Evolutionary conservation across 2,329 filamentous ascomycete genomes (phyloP).

Genomic region (Verruconis gallopava): DNA sequence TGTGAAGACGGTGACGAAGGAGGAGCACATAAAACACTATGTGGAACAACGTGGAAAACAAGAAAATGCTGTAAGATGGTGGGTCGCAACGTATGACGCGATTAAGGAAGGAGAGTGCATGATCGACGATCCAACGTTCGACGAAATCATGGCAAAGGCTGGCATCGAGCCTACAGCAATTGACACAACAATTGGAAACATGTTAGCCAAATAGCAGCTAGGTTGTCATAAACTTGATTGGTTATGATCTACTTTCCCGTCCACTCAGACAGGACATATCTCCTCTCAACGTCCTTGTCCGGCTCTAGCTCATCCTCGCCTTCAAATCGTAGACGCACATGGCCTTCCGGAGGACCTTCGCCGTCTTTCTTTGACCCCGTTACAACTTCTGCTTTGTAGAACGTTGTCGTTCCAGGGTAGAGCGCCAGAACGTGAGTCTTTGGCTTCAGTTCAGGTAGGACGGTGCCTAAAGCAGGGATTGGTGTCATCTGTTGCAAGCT

Average conservation of each 20-base stretch:
- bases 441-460: constrained; percentile 28
- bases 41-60: constrained; percentile 24
- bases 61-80: constrained; percentile 30
- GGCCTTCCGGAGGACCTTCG: constrained; percentile 11
- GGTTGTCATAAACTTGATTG: too few species aligned
- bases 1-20: constrained; percentile 24
- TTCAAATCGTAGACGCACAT: constrained; percentile 34
- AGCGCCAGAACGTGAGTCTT: constrained; percentile 35
- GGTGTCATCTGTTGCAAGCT: constrained; percentile 32
- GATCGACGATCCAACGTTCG: constrained; percentile 29
- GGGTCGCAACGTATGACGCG: constrained; percentile 33
- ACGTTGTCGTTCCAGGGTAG: constrained; percentile 40
- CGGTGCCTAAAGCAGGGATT: constrained; percentile 32
- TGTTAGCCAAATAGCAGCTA: too few species aligned
- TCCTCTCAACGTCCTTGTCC: constrained; percentile 36
- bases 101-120: constrained; percentile 29
- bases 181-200: constrained; percentile 28
- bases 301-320: constrained; percentile 33
- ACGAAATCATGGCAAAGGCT: constrained; percentile 24
- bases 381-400: constrained; percentile 39
- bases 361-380: constrained; percentile 25
- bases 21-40: constrained; percentile 31
- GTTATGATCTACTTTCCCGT: constrained; percentile 7
- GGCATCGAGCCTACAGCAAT: constrained; percentile 24
- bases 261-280: constrained; percentile 30